Evolutionary conservation across 768 basidiomycete genomes (phyloP), one percentile per base, ranked within the genome.

Genomic region (Russula vinacea): DNA sequence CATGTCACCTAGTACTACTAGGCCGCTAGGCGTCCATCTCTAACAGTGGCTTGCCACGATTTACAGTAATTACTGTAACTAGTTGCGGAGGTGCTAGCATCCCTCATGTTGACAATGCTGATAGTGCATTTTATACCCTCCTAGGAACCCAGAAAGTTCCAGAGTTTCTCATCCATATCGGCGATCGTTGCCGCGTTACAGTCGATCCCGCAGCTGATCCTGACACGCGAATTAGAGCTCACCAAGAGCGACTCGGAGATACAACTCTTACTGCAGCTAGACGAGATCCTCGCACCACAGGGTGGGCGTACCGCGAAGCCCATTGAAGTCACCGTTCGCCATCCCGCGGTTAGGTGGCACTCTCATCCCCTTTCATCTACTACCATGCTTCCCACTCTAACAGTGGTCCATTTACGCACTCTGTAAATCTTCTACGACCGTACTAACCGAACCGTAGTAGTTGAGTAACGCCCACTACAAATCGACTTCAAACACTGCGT

Each of bases 401-500:
- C 65, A 80, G 78, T 76, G 40, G 73, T 77, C 24, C 78, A 80
- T 63, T 68, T 64, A 22, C 61, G 42, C n/a, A 29, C 49, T 39
- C 52, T 67, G 2, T 33, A 53, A 32, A 19, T 42, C 17, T 59
- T 47, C 57, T 59, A 51, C 29, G 50, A 67, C 49, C 24, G 47
- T 19, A 51, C 13, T 13, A 54, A 22, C 26, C 17, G 51, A 53
- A 45, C 33, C 1, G 40, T 61, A 16, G 9, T 67, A 17, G 26
- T 55, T 32, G 74, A 77, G 40, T 74, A 76, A 24, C 72, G 68
- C 16, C 69, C 71, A 1, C 69, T 81, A 53, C n/a, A n/a, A n/a
- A 78, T 82, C 72, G 80, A 81, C 69, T 81, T 79, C 56, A 64
- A 72, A 56, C 77, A 78, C 47, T 80, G 78, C 62, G 55, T 70